Evolutionary conservation across 176 grass and related monocot genomes (phyloP).

Genomic region (Musa schizocarpa): DNA sequence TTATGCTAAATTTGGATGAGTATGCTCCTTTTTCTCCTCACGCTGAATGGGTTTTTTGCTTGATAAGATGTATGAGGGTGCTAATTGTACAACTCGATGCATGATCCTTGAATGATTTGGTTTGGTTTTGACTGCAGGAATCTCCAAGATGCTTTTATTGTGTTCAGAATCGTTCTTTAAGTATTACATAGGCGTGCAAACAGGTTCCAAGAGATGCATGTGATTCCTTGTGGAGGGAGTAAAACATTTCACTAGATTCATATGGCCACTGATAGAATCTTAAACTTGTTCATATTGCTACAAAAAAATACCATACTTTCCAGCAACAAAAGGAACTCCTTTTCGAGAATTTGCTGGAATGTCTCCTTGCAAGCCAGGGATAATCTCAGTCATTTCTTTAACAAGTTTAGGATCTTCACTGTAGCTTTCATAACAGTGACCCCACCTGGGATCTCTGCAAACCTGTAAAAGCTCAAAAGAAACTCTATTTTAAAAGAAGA

Average conservation of each 20-base stretch:
- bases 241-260: too few species aligned
- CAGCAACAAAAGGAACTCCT: constrained; percentile 9
- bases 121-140: neutral
- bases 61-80: too few species aligned
- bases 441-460: constrained; percentile 9
- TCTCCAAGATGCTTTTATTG: neutral
- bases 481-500: too few species aligned
- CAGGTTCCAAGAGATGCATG: too few species aligned
- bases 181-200: neutral
- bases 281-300: too few species aligned
- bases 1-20: too few species aligned
- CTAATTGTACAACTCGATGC: too few species aligned
- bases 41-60: too few species aligned
- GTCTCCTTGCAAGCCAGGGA: neutral
- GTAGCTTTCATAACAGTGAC: constrained; percentile 1
- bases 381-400: neutral
- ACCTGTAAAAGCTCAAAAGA: neutral
- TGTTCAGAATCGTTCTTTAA: neutral
- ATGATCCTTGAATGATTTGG: neutral
- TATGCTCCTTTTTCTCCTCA: neutral
- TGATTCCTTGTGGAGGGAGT: too few species aligned
- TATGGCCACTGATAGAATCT: too few species aligned
- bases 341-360: neutral
- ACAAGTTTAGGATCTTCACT: constrained; percentile 1
- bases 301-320: neutral